Conservation (phyloP, 2,329 filamentous ascomycete genomes). For the Tothia fuscella region DNA sequence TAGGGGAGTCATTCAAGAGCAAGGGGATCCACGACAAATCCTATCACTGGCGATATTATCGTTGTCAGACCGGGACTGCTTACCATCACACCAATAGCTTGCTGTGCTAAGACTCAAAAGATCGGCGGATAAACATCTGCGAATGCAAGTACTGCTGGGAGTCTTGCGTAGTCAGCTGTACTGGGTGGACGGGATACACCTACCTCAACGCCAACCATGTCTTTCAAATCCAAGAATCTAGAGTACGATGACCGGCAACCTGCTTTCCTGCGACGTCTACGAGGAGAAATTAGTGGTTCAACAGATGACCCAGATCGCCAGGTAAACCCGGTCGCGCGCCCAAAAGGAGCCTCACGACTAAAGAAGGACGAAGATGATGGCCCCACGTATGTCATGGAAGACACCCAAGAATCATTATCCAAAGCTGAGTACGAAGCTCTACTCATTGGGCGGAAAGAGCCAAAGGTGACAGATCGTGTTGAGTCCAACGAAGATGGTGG, state of each 20-base stretch:
- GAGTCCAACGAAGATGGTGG: slow-evolving; percentile 11
- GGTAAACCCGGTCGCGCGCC: slow-evolving; percentile 32
- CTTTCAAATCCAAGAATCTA: slow-evolving; percentile 57
- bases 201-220: slow-evolving; percentile 37
- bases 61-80: no score
- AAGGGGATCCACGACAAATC: no score
- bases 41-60: no score
- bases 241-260: slow-evolving; percentile 48
- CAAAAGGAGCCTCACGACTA: slow-evolving; percentile 31
- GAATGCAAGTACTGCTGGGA: no score
- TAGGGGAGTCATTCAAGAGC: no score
- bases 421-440: slow-evolving; percentile 39
- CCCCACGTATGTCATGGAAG: slow-evolving; percentile 63
- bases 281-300: slow-evolving; percentile 39
- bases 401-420: slow-evolving; percentile 50
- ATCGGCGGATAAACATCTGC: no score
- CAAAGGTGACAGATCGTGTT: slow-evolving; percentile 9
- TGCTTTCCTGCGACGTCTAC: slow-evolving; percentile 35
- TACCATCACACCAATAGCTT: no score
- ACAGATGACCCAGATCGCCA: slow-evolving; percentile 33
- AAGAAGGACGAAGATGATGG: slow-evolving; percentile 64
- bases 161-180: no score
- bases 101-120: no score
- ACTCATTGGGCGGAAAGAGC: slow-evolving; percentile 12
- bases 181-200: no score